A percentile compares a stretch with the other conserved stretches of the same genome.
phyloP scores from a whole-genome alignment of 192 early-diverging fungal genomes.

The Phlyctochytrium planicorne region DNA sequence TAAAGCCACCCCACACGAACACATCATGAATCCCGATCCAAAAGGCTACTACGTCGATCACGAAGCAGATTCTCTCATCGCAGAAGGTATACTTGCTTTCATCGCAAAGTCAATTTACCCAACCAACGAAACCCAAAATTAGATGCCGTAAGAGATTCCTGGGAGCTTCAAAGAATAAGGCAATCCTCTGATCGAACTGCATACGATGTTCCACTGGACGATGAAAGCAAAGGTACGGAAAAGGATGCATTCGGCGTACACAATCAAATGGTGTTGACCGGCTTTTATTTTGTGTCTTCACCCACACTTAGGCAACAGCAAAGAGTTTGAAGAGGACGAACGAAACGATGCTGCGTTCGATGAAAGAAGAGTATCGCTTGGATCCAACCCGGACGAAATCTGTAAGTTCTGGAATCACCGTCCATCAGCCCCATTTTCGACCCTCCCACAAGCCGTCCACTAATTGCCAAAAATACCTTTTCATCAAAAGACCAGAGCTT shows the following conservation, averaged over 20 bases:
- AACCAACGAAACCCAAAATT: not conserved
- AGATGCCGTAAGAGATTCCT: conserved; percentile 1
- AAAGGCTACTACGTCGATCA: not conserved
- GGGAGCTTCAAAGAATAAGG: not conserved
- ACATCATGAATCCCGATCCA: not conserved
- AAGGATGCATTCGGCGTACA: not conserved
- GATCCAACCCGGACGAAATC: conserved; percentile 6
- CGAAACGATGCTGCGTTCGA: not conserved
- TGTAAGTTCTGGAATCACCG: not conserved
- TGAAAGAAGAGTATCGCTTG: not conserved
- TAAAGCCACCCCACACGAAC: no score
- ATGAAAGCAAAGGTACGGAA: not conserved
- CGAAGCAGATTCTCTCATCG: not conserved
- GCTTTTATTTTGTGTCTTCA: not conserved
- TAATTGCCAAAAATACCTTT: no score
- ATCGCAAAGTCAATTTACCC: not conserved
- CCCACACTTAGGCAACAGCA: not conserved
- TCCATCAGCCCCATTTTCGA: no score
- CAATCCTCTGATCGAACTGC: not conserved
- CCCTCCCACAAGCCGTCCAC: no score
- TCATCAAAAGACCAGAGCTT: not conserved
- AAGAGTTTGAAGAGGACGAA: not conserved
- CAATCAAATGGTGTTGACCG: not conserved
- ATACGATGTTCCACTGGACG: not conserved
- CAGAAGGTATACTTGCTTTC: not conserved